These are phyloP conservation scores for Pleurotus tuoliensis DNA, from an alignment of 768 basidiomycete genomes.

Conservation along the genomic window DNA sequence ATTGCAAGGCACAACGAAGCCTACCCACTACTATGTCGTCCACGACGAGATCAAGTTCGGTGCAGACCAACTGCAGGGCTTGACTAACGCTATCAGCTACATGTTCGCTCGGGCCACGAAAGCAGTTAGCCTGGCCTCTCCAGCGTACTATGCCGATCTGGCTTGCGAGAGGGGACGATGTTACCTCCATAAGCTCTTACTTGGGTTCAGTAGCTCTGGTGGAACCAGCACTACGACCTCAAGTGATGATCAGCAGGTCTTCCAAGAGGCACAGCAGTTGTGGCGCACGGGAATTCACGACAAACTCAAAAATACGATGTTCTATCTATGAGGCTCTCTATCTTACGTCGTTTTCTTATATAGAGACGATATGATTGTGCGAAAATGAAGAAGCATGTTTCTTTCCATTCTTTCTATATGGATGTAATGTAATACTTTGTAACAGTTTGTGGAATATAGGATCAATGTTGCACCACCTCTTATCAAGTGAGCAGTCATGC, in stretches of 20 bases:
- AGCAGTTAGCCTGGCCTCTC: conserved; percentile 77
- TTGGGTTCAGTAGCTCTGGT: conserved; percentile 35
- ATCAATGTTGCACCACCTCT: no score
- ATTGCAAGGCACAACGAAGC: conserved; percentile 66
- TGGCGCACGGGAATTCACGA: conserved; percentile 59
- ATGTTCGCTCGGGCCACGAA: conserved; percentile 85
- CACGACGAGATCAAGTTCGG: conserved; percentile 72
- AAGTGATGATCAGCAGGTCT: conserved; percentile 41
- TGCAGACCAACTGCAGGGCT: conserved; percentile 66
- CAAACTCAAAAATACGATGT: conserved; percentile 68
- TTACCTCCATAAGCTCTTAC: conserved; percentile 72
- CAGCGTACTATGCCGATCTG: conserved; percentile 81
- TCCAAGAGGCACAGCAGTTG: conserved; percentile 44
- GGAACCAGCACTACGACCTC: conserved; percentile 29
- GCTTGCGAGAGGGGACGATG: conserved; percentile 61
- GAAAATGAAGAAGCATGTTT: no score
- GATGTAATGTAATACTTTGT: no score
- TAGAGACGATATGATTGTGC: no score
- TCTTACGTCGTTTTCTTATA: no score
- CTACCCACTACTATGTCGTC: conserved; percentile 80
- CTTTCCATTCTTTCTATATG: no score
- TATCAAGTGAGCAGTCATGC: no score
- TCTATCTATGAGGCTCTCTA: conserved; percentile 47
- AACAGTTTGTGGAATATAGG: no score
- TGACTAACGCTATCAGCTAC: conserved; percentile 71